Base-by-base conservation (phyloP, 2,329 filamentous ascomycete genomes). In the Scedosporium apiospermum region DNA sequence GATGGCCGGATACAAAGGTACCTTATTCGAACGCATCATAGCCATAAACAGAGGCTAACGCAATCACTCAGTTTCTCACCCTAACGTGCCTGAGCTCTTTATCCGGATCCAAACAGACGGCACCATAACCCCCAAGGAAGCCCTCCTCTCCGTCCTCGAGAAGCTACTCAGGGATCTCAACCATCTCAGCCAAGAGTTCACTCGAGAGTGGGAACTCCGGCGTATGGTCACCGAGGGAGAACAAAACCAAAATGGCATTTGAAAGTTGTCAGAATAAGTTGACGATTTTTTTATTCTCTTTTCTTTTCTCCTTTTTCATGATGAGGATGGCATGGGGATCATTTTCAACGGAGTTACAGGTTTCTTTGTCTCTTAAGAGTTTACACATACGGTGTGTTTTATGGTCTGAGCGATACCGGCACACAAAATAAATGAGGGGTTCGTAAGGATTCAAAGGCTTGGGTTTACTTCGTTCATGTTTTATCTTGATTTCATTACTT, bases 21-120 rank as follows among this genome's bases (percentile, higher is more conserved):
- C 65, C 84, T 61, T 14, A 6, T 42, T 49, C 3, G 16, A n/a
- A 7, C 21, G 21, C 23, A 5, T 16, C 7, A 42, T n/a, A 6
- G 18, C 49, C 23, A 7, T 4, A 5, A 34, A n/a, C 46, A 26
- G 7, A 53, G 9, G 46, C 63, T 63, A 42, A 69, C 57, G n/a
- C 34, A 21, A 30, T 62, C 65, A 18, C 55, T n/a, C 62, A 74
- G 83, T 86, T 63, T 77, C 76, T 59, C 83, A 86, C 64, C 83
- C 83, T 65, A 86, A 86, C 66, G 83, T 86, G 12, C 80, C 83
- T 7, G 82, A 86, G 69, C 75, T 86, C 51, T 76, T 84, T 65
- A 80, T 99, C 64, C 90, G 95, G 63, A 84, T 99, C 64, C 92
- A 96, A 76, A 99, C 95, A 4, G 91, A 98, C 72, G 95, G 95